Conservation (phyloP, 257 asterid species). For the Haberlea rhodopensis region DNA sequence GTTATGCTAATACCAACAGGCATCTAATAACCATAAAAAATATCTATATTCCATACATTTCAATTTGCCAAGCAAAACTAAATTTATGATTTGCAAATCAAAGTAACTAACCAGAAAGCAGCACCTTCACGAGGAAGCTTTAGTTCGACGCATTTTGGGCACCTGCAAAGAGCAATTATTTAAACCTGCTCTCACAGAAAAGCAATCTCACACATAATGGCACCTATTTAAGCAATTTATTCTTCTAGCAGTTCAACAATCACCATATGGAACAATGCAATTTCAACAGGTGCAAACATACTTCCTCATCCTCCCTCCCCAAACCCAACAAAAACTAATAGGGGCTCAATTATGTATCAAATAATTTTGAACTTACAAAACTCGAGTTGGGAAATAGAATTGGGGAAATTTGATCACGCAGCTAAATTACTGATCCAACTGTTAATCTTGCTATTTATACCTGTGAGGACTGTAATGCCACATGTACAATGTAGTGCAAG, state of each 20-base stretch:
- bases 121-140: constrained; percentile 97
- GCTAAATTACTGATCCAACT: not conserved
- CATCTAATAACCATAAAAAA: not conserved
- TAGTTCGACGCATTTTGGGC: constrained; percentile 87
- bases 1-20: no score
- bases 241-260: not conserved
- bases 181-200: constrained; percentile 8
- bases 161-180: constrained; percentile 42
- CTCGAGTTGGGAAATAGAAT: not conserved
- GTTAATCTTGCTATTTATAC: not conserved
- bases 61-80: constrained; percentile 6
- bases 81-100: constrained; percentile 19
- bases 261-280: not conserved
- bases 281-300: not conserved
- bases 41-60: not conserved
- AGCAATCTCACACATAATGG: constrained; percentile 12
- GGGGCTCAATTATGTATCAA: not conserved
- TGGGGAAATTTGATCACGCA: not conserved
- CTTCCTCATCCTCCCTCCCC: not conserved
- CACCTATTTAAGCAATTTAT: not conserved
- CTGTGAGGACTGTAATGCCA: not conserved
- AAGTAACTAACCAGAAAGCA: constrained; percentile 86
- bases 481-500: not conserved
- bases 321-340: not conserved
- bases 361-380: no score